Percentiles rank a stretch among this genome's conserved stretches.
Conservation (phyloP, 352 stramenopile genomes). For the Plasmopara halstedii region DNA sequence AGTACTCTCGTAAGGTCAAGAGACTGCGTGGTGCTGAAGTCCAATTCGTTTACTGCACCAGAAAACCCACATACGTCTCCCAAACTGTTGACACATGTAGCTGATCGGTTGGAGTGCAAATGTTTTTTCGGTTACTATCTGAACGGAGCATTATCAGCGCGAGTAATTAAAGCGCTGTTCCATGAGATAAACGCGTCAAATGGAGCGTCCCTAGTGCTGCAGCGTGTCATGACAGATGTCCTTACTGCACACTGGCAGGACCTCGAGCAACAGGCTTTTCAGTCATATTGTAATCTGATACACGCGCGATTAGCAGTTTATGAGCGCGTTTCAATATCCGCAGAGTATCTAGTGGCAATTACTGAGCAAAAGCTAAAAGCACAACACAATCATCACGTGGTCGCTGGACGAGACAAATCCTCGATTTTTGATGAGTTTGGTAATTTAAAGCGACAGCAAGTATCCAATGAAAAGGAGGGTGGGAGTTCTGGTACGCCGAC, state of each 20-base stretch:
- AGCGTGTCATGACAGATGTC: constrained; percentile 57
- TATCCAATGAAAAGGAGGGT: constrained; percentile 5
- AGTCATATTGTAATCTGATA: constrained; percentile 53
- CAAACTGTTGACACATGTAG: constrained; percentile 50
- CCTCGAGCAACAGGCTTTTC: constrained; percentile 41
- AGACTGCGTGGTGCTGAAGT: constrained; percentile 65
- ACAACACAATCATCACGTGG: constrained; percentile 32
- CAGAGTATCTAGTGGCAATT: constrained; percentile 60
- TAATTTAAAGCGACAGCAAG: constrained; percentile 55
- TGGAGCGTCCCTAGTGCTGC: constrained; percentile 34
- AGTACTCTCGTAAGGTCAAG: constrained; percentile 25
- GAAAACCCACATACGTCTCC: constrained; percentile 39
- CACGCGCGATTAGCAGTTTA: constrained; percentile 55
- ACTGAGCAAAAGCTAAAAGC: constrained; percentile 58
- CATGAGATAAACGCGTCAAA: constrained; percentile 29
- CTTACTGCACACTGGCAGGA: constrained; percentile 53
- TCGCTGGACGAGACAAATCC: constrained; percentile 51
- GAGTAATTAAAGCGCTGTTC: constrained; percentile 43
- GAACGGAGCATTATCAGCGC: constrained; percentile 41
- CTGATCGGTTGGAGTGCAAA: constrained; percentile 44
- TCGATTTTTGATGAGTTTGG: constrained; percentile 76
- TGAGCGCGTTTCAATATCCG: constrained; percentile 44
- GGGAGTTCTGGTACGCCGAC: constrained; percentile 3
- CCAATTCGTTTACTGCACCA: constrained; percentile 30
- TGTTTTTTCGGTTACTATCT: constrained; percentile 58